Conservation (phyloP, 1,139 yeast species). For the Suhomyces maxii region DNA sequence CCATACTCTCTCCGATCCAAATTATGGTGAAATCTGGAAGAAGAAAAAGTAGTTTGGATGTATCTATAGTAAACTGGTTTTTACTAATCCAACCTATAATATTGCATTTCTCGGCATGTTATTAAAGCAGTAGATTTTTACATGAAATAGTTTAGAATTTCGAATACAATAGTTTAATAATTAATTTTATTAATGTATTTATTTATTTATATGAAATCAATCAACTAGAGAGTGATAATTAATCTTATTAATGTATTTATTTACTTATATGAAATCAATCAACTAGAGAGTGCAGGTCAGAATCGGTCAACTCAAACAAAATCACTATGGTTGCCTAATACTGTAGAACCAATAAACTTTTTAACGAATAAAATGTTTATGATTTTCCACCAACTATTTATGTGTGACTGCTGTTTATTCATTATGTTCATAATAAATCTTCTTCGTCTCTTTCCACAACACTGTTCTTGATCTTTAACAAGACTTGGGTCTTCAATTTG, state of each 20-base stretch:
- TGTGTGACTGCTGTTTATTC: neutral
- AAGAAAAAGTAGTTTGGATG: neutral
- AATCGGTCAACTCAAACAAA: too few relatives aligned
- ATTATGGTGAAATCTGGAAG: constrained; percentile 5
- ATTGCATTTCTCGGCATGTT: too few relatives aligned
- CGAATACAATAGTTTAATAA: neutral
- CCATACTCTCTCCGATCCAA: constrained; percentile 10
- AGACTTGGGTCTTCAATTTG: constrained; percentile 85
- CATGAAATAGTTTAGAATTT: neutral
- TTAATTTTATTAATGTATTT: too few relatives aligned
- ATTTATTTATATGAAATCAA: neutral
- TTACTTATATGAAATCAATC: neutral
- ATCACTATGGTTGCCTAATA: too few relatives aligned
- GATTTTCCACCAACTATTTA: neutral
- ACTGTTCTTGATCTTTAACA: constrained; percentile 76
- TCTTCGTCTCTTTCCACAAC: constrained; percentile 76
- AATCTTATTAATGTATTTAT: too few relatives aligned
- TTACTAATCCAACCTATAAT: too few relatives aligned
- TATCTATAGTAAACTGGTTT: too few relatives aligned
- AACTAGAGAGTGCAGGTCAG: too few relatives aligned
- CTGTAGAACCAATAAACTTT: too few relatives aligned
- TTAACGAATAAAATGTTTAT: too few relatives aligned
- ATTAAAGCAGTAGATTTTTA: too few relatives aligned
- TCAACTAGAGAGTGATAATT: too few relatives aligned
- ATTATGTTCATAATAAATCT: constrained; percentile 25